These are phyloP conservation scores for Insectozyma bohioensis DNA, from an alignment of 1,139 yeast species.

Conservation along the genomic window DNA sequence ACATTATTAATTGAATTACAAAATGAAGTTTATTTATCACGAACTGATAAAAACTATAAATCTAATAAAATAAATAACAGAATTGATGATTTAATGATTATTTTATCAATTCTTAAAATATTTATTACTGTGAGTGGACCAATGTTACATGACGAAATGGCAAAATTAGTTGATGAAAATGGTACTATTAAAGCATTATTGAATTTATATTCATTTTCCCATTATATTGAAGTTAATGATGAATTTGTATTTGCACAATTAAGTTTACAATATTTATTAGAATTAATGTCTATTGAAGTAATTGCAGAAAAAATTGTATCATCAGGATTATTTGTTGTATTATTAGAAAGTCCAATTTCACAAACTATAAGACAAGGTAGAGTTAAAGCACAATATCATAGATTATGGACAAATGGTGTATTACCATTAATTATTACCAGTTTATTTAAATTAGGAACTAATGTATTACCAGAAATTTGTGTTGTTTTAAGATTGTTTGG, in stretches of 20 bases:
- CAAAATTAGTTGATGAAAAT: slow-evolving; percentile 52
- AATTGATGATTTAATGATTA: slow-evolving; percentile 64
- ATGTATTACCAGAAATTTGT: slow-evolving; percentile 64
- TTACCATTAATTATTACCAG: slow-evolving; percentile 65
- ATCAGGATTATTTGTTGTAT: slow-evolving; percentile 65
- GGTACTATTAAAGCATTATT: slow-evolving; percentile 65
- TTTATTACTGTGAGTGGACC: slow-evolving; percentile 50
- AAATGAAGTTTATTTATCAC: slow-evolving; percentile 48
- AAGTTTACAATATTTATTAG: slow-evolving; percentile 67
- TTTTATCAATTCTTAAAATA: slow-evolving; percentile 61
- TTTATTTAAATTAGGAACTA: slow-evolving; percentile 61
- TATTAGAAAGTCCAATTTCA: slow-evolving; percentile 76
- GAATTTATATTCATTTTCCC: slow-evolving; percentile 68
- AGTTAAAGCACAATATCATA: slow-evolving; percentile 52
- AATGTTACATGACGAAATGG: slow-evolving; percentile 47
- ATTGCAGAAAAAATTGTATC: slow-evolving; percentile 68
- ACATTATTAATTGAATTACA: slow-evolving; percentile 57
- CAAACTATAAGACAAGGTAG: slow-evolving; percentile 64
- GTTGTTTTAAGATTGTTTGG: slow-evolving; percentile 63
- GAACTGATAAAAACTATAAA: slow-evolving; percentile 31
- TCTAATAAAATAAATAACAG: slow-evolving; percentile 36
- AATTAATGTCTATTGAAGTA: slow-evolving; percentile 58
- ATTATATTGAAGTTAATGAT: slow-evolving; percentile 56
- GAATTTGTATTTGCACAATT: slow-evolving; percentile 75
- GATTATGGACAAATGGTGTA: slow-evolving; percentile 80